Percentiles rank a stretch among this genome's conserved stretches.
phyloP scores from a whole-genome alignment of 2,329 filamentous ascomycete genomes.

The Diaporthe amygdali region DNA sequence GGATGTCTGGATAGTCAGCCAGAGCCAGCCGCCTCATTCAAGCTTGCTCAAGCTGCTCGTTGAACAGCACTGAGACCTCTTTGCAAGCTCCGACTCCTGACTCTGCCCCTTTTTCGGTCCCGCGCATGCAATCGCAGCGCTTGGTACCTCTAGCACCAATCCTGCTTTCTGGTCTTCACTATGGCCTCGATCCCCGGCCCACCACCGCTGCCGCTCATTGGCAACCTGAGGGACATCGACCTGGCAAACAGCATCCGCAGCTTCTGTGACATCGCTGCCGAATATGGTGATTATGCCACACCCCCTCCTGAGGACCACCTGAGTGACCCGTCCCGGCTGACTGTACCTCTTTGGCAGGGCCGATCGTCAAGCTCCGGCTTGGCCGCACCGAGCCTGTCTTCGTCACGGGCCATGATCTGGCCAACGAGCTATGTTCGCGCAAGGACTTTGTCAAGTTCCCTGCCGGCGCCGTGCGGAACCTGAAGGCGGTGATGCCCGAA shows the following conservation, averaged over 20 bases:
- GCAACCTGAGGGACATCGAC: neutral
- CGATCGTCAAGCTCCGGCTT: neutral
- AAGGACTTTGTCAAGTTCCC: slow-evolving; percentile 9
- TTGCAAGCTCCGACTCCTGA: neutral
- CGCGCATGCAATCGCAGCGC: no score
- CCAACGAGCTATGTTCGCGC: slow-evolving; percentile 4
- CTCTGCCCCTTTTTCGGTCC: no score
- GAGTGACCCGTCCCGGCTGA: neutral
- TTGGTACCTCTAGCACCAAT: no score
- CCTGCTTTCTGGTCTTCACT: no score
- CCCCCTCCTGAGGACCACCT: neutral
- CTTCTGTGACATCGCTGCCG: neutral
- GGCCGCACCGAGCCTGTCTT: neutral
- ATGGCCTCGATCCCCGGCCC: neutral
- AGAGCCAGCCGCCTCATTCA: no score
- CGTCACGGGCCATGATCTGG: neutral
- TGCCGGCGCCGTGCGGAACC: neutral
- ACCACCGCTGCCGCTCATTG: neutral
- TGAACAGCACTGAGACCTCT: neutral
- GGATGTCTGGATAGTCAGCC: no score
- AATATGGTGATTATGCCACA: neutral
- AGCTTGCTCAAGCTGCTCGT: no score
- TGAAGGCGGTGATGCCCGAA: neutral
- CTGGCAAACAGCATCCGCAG: neutral
- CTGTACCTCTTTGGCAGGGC: neutral